Conservation (phyloP, 768 basidiomycete genomes). For the Mycena haematopus region DNA sequence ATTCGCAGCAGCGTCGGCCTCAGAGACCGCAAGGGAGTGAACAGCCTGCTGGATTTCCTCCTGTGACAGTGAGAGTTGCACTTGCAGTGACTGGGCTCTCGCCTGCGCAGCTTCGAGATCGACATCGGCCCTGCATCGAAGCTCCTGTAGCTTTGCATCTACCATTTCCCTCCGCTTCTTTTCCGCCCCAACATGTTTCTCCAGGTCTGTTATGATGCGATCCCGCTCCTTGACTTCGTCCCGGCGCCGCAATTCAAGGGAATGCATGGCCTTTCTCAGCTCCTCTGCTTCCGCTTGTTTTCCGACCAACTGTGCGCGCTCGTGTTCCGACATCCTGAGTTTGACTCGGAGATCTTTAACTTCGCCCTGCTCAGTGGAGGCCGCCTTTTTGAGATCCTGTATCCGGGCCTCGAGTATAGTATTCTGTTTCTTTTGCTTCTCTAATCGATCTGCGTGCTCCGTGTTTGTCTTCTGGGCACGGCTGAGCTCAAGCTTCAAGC, state of each 20-base stretch:
- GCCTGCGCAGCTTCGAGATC: conserved; percentile 44
- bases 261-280: conserved; percentile 54
- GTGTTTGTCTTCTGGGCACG: conserved; percentile 51
- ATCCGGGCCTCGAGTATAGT: conserved; percentile 62
- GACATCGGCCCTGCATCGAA: conserved; percentile 48
- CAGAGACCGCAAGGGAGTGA: conserved; percentile 38
- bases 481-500: conserved; percentile 61
- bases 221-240: conserved; percentile 66
- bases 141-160: conserved; percentile 53
- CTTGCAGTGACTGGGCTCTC: conserved; percentile 42
- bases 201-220: conserved; percentile 59
- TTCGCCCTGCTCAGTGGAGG: conserved; percentile 59
- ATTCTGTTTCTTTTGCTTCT: conserved; percentile 70
- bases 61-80: conserved; percentile 43
- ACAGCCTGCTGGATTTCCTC: conserved; percentile 45
- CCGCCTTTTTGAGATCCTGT: conserved; percentile 63
- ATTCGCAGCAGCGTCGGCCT: conserved; percentile 40
- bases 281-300: conserved; percentile 62
- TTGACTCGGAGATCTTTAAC: conserved; percentile 67
- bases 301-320: conserved; percentile 53
- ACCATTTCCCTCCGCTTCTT: conserved; percentile 54
- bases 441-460: conserved; percentile 60
- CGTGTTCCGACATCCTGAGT: conserved; percentile 63
- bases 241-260: conserved; percentile 54
- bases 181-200: conserved; percentile 57